Evolutionary conservation across 768 basidiomycete genomes (phyloP).

Genomic region (Xerocomus brunneocitrinus): DNA sequence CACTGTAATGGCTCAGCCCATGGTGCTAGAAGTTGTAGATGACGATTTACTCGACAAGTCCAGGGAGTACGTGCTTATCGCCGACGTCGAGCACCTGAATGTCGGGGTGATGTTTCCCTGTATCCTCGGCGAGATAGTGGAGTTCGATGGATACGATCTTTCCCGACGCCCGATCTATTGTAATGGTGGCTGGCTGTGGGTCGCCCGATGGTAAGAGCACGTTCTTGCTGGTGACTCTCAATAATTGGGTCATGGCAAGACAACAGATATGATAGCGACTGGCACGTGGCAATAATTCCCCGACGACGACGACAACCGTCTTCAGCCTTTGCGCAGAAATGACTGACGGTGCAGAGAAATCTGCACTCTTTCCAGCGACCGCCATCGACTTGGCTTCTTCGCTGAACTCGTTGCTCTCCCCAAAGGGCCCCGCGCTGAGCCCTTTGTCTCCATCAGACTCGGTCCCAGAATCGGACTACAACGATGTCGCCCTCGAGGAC

Average conservation of each 20-base stretch:
- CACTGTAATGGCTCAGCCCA: slow-evolving; percentile 37
- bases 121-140: slow-evolving; percentile 30
- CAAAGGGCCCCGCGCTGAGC: slow-evolving; percentile 33
- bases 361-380: slow-evolving; percentile 6
- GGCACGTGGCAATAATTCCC: neutral
- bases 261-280: neutral
- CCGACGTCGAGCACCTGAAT: slow-evolving; percentile 52
- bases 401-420: slow-evolving; percentile 50
- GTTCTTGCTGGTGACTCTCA: slow-evolving; percentile 50
- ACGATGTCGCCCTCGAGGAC: slow-evolving; percentile 50
- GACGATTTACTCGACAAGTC: slow-evolving; percentile 66
- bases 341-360: slow-evolving; percentile 14
- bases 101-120: slow-evolving; percentile 17
- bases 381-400: slow-evolving; percentile 17
- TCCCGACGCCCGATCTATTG: slow-evolving; percentile 52
- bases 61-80: slow-evolving; percentile 62
- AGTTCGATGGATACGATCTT: slow-evolving; percentile 51
- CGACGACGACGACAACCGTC: neutral
- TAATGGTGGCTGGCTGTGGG: slow-evolving; percentile 62
- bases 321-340: slow-evolving; percentile 10
- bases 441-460: slow-evolving; percentile 36
- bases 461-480: slow-evolving; percentile 56
- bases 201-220: slow-evolving; percentile 51
- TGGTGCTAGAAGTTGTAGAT: neutral
- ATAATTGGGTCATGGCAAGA: slow-evolving; percentile 12